phyloP scores from a whole-genome alignment of 108 stramenopile species.

The Cyclotella baltica region DNA sequence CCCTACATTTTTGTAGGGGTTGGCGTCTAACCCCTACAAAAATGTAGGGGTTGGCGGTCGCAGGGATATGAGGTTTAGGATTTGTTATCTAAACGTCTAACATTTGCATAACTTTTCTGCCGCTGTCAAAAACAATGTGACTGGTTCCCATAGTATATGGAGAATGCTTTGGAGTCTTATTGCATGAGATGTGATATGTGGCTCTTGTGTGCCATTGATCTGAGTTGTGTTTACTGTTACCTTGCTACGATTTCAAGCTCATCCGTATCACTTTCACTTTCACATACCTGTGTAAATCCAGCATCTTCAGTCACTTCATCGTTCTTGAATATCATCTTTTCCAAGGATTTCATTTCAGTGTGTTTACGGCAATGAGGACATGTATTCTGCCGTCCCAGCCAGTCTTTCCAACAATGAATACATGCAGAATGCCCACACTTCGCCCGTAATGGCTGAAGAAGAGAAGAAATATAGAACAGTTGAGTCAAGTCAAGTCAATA shows the following conservation, averaged over 20 bases:
- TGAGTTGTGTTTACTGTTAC: not conserved
- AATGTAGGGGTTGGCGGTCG: no score
- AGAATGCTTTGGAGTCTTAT: no score
- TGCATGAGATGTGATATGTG: no score
- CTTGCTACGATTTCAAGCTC: constrained; percentile 33
- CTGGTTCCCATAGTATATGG: no score
- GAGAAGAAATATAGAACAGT: not conserved
- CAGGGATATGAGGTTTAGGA: no score
- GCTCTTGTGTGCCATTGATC: no score
- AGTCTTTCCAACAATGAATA: constrained; percentile 64
- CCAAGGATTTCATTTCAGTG: constrained; percentile 47
- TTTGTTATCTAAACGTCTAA: no score
- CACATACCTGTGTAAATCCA: constrained; percentile 52
- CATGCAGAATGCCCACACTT: constrained; percentile 73
- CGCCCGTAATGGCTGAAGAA: constrained; percentile 59
- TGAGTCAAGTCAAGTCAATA: constrained; percentile 6
- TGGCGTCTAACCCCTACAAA: no score
- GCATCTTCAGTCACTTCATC: constrained; percentile 34
- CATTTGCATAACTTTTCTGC: no score
- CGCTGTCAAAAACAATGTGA: no score
- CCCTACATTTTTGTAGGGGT: no score
- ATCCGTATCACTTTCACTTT: constrained; percentile 35
- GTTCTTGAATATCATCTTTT: constrained; percentile 55
- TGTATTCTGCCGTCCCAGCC: constrained; percentile 65
- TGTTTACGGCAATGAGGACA: constrained; percentile 70